Evolutionary conservation across 352 stramenopile species (phyloP), one percentile per base, ranked within the genome.

Genomic region (Pythium aristosporum): DNA sequence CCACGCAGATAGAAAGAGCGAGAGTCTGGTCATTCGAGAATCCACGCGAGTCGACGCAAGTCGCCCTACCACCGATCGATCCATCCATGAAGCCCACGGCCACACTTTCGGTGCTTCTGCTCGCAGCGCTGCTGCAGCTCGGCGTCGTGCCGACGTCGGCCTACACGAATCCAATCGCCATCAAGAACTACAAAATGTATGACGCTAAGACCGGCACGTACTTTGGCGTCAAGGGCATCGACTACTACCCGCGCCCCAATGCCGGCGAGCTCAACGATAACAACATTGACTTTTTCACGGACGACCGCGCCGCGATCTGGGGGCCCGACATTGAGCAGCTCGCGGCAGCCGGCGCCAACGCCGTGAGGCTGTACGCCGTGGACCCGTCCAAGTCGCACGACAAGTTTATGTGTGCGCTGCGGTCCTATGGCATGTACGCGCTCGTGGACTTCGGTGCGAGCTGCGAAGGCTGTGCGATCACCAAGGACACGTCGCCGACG

Each of bases 161-260:
- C 25, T 85, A 85, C 47, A 53, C 47, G 5, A 53, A 53, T 34
- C 10, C 13, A n/a, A 48, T 56, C 96, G 87, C 61, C 72, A 54
- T 54, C 69, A 84, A 89, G 37, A 70, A 72, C 44, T 82, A 85
- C 73, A 88, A 85, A 46, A 82, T 94, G 63, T 96, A 94, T 54
- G 85, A 97, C 64, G 69, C 73, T 49, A 78, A 81, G 34, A 94
- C 80, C 5, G 82, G 82, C 25, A 65, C 85, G 23, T 77, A 87
- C 34, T 91, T 96, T 63, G 63, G 71, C 13, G 78, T 91, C 23
- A 76, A 77, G n/a, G 89, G 89, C 10, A 82, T 96, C 42, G 84
- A 89, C 67, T 96, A 96, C 72, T 96, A 95, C 69, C 88, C 88
- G 8, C 82, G 89, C 6, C 87, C 89, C 2, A 97, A 97, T 59